Base-by-base conservation (phyloP, 805 yeast species). In the Candida insectorum region DNA sequence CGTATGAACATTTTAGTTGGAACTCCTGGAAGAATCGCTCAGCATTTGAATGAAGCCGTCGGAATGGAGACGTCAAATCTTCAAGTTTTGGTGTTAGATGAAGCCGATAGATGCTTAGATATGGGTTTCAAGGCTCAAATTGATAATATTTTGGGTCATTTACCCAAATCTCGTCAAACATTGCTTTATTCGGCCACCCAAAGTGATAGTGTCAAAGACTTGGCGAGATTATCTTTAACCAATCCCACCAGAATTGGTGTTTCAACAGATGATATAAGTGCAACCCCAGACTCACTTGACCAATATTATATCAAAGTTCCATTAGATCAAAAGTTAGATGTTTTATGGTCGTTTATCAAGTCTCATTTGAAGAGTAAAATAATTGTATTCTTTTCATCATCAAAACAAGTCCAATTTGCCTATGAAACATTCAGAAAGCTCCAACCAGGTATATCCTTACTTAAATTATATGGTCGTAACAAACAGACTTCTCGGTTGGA, bases 21-120 rank as follows among this genome's bases (percentile, higher is more conserved):
- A 10, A 88, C 97, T 0, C 97, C 97, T 0, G 97, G 97, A 3
- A 71, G 97, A 54, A 60, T 88, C 13, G 65, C 89, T 28, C 97
- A 88, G 54, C 96, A 88, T 54, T 72, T 88, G 75, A 95, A 89
- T 54, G 94, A 89, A 54, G 79, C 95, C 6, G 81, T 82, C 1
- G 87, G 87, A 1, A 73, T 88, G 55, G 89, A 82, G 47, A 63
- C 82, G 7, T 66, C 79, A 15, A 85, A 85, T 51, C 60, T 88
- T 40, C 91, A 88, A 57, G 74, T 82, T 52, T 61, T 88, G 28
- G 88, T 88, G 2, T 59, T 88, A 33, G 97, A 88, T 57, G 97
- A 88, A 58, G 96, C 96, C 0, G 97, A 88, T 53, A 68, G 96
- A 45, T 85, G 93, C 49, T 64, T 88, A 48, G 97, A 88, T 59